These are phyloP conservation scores for Vaccinium corymbosum DNA, from an alignment of 148 eudicot species.

Conservation along the genomic window DNA sequence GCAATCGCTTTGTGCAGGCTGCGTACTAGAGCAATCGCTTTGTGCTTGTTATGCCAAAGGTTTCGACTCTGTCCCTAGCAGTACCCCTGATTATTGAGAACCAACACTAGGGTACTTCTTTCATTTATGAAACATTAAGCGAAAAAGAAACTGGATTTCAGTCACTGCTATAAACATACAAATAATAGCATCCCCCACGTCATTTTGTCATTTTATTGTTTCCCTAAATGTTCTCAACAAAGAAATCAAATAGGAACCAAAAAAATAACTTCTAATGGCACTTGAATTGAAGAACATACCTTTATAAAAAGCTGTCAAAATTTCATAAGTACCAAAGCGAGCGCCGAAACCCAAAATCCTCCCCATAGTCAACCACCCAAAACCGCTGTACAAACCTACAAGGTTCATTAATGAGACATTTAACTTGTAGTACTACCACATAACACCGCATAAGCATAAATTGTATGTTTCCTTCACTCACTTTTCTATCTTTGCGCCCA, in stretches of 20 bases:
- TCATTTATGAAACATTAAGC: background rate
- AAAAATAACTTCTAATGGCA: background rate
- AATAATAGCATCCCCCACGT: background rate
- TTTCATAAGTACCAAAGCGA: constrained; percentile 82
- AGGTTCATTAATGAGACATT: background rate
- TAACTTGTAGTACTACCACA: background rate
- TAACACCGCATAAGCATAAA: background rate
- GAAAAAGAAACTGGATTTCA: background rate
- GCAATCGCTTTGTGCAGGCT: background rate
- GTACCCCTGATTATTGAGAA: background rate
- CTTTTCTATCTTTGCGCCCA: background rate
- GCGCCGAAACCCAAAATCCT: constrained; percentile 66
- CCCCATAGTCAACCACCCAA: constrained; percentile 66
- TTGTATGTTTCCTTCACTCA: background rate
- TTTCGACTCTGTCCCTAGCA: background rate
- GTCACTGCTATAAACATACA: background rate
- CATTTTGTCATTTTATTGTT: background rate
- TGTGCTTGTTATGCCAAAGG: background rate
- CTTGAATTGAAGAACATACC: background rate
- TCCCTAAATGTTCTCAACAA: background rate
- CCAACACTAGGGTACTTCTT: background rate
- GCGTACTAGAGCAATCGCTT: background rate
- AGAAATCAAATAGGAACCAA: background rate
- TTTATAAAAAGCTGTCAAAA: constrained; percentile 37
- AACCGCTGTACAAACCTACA: constrained; percentile 67